Evolutionary conservation across 306 rosid genomes (phyloP).

Genomic region (Canavalia ensiformis): DNA sequence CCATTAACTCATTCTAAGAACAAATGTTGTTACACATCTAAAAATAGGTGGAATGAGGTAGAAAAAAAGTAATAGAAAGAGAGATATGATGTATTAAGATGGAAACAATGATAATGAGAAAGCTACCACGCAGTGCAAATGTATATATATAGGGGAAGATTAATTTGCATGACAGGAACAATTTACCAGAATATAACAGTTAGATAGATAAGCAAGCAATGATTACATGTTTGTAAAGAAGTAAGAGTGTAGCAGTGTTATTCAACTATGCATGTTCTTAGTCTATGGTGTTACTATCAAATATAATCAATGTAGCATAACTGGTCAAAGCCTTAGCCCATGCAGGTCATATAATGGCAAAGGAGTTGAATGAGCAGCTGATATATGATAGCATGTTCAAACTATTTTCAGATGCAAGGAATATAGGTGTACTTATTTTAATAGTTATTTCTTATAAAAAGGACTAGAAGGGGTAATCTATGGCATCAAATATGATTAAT

Average conservation of each 20-base stretch:
- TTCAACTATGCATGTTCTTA: slow-evolving; percentile 26
- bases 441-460: no score
- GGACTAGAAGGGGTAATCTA: background rate
- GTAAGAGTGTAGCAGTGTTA: background rate
- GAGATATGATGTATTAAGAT: no score
- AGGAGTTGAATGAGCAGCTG: background rate
- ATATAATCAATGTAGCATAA: background rate
- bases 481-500: slow-evolving; percentile 23
- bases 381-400: background rate
- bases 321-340: background rate
- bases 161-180: slow-evolving; percentile 11
- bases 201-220: background rate
- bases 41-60: no score
- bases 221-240: background rate
- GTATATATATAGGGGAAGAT: background rate
- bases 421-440: no score
- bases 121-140: background rate
- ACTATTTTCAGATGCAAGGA: background rate
- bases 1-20: slow-evolving; percentile 26
- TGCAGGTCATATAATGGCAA: background rate
- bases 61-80: no score
- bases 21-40: no score
- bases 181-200: background rate
- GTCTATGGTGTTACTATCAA: background rate
- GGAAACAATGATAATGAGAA: no score